Base-by-base conservation (phyloP, 1,139 yeast species). In the Diutina ranongensis region DNA sequence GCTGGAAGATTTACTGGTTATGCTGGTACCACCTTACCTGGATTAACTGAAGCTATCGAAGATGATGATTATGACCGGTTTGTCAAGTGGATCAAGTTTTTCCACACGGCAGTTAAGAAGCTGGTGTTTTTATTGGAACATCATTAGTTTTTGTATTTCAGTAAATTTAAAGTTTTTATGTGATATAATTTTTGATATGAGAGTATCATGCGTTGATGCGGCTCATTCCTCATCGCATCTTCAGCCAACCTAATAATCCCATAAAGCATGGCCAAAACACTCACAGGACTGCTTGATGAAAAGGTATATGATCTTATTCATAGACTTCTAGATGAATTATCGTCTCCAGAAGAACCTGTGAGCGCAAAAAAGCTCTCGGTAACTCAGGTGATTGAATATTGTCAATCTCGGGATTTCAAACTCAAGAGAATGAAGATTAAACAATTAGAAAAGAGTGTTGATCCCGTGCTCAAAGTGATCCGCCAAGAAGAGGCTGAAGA, bases 1-100 rank as follows among this genome's bases (percentile, higher is more conserved):
- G 80, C 92, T 46, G 95, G 95, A 3, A 70, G 94, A 57, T 80
- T 72, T 61, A 83, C 94, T 2, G 96, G 96, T 1, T 87, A 87
- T 56, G 83, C 85, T 19, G 95, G 94, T 1, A 88, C 83, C 55
- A 75, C 80, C 18, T 71, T 83, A 51, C 95, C 96, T 1, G 92
- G 89, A 1, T 67, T 87, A 48, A 74, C 75, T 35, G 95, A 87
- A 59, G 86, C 94, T 0, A 61, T 84, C 45, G 94, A 86, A 58
- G 95, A 85, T 56, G 31, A 46, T 44, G 42, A 38, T 27, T 38
- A 25, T 25, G 31, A 38, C 4, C 42, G 42, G 31, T 38, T 38
- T 25, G 42, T 38, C 32, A 25, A 38, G 20, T 38, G 42, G 42
- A 13, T 38, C 20, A 16, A 15, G 10, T n/a, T 21, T 13, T 38